Evolutionary conservation across 75 land plant species (phyloP).

Genomic region (Adiantum capillusveneris): DNA sequence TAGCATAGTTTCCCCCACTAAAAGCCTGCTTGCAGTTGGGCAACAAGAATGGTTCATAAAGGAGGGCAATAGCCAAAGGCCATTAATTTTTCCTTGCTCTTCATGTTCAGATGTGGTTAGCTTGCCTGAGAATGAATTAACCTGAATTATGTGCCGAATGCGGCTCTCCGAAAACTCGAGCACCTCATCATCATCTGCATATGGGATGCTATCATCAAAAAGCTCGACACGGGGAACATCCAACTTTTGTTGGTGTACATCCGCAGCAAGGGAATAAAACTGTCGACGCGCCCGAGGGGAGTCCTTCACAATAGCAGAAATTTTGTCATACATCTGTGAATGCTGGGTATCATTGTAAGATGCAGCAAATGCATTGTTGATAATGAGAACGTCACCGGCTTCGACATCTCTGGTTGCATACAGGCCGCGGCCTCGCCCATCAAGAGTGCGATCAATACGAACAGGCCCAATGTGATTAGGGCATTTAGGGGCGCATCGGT

Average conservation of each 20-base stretch:
- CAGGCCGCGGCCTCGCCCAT: constrained; percentile 29
- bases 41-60: constrained; percentile 37
- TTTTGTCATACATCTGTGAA: background rate
- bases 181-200: background rate
- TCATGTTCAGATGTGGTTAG: background rate
- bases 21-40: constrained; percentile 24
- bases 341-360: background rate
- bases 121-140: constrained; percentile 14
- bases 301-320: constrained; percentile 11
- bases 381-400: constrained; percentile 21
- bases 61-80: constrained; percentile 28
- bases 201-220: background rate
- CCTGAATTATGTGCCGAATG: constrained; percentile 14
- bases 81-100: background rate
- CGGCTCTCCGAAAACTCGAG: background rate
- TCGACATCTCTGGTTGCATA: constrained; percentile 14
- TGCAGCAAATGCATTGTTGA: constrained; percentile 29
- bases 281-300: constrained; percentile 10
- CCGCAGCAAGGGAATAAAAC: constrained; percentile 9
- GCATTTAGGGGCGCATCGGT: constrained; percentile 11
- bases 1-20: constrained; percentile 24
- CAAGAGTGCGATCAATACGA: constrained; percentile 1
- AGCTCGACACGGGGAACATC: constrained; percentile 2
- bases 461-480: constrained; percentile 23
- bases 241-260: background rate